Evolutionary conservation across 805 yeast genomes (phyloP).

Genomic region (Metschnikowia continentalis): DNA sequence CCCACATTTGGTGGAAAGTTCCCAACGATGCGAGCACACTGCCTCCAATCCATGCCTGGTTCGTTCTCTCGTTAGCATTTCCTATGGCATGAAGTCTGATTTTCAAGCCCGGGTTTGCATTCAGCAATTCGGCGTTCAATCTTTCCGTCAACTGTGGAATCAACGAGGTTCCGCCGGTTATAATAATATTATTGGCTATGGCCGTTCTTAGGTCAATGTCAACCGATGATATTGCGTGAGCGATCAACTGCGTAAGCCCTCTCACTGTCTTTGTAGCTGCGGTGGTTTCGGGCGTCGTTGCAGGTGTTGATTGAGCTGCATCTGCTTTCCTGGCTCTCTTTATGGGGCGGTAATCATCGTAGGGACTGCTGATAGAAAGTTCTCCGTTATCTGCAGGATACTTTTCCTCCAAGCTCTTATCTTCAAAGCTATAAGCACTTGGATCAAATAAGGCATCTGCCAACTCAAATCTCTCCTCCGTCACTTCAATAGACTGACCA

Average conservation of each 20-base stretch:
- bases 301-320: conserved; percentile 29
- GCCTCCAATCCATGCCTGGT: conserved; percentile 90
- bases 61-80: conserved; percentile 68
- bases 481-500: conserved; percentile 62
- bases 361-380: conserved; percentile 39
- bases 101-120: conserved; percentile 77
- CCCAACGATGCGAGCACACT: conserved; percentile 84
- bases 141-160: conserved; percentile 80
- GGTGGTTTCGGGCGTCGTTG: conserved; percentile 16
- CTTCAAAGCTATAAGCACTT: conserved; percentile 33
- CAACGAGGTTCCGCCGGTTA: conserved; percentile 80
- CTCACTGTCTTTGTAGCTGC: conserved; percentile 21
- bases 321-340: conserved; percentile 53
- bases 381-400: conserved; percentile 51
- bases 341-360: conserved; percentile 68
- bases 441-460: conserved; percentile 78
- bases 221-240: conserved; percentile 50
- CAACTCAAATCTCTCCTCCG: conserved; percentile 55
- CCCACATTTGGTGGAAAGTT: conserved; percentile 94
- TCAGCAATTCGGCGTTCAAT: conserved; percentile 63
- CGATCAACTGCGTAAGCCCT: conserved; percentile 60
- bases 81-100: conserved; percentile 82
- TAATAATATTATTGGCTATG: conserved; percentile 80
- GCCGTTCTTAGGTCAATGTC: conserved; percentile 85
- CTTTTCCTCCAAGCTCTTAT: conserved; percentile 19